Evolutionary conservation across 495 filamentous ascomycete genomes (phyloP).

Genomic region (Neurospora africana): DNA sequence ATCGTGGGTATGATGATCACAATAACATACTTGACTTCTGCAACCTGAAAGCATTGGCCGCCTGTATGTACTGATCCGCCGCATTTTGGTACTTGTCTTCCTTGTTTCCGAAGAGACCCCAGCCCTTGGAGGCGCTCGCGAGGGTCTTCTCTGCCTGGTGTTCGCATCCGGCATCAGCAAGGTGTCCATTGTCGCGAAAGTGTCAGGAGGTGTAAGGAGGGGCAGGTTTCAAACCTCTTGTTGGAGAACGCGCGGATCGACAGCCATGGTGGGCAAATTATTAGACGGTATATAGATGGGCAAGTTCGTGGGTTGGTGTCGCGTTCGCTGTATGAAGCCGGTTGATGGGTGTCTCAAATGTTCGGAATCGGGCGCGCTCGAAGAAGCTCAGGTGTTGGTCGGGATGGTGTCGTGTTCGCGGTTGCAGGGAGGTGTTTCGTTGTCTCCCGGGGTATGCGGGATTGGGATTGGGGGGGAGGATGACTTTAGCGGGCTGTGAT

Average conservation of each 20-base stretch:
- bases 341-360: neutral
- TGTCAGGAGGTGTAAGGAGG: slow-evolving; percentile 13
- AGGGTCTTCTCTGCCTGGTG: slow-evolving; percentile 70
- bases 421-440: neutral
- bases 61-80: slow-evolving; percentile 68
- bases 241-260: slow-evolving; percentile 36
- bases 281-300: neutral
- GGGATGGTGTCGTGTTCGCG: neutral
- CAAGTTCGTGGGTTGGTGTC: neutral
- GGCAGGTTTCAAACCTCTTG: slow-evolving; percentile 29
- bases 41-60: slow-evolving; percentile 71
- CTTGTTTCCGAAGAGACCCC: slow-evolving; percentile 63
- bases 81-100: slow-evolving; percentile 76
- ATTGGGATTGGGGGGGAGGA: neutral
- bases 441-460: neutral
- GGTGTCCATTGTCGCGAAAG: neutral
- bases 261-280: slow-evolving; percentile 28
- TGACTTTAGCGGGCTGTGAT: neutral
- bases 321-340: neutral
- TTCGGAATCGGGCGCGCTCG: neutral
- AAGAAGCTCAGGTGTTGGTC: neutral
- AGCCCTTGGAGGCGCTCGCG: slow-evolving; percentile 55
- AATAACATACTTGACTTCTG: slow-evolving; percentile 52
- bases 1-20: neutral
- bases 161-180: slow-evolving; percentile 18